phyloP scores from a whole-genome alignment of 352 stramenopile genomes.

The Globisporangium canariense region DNA sequence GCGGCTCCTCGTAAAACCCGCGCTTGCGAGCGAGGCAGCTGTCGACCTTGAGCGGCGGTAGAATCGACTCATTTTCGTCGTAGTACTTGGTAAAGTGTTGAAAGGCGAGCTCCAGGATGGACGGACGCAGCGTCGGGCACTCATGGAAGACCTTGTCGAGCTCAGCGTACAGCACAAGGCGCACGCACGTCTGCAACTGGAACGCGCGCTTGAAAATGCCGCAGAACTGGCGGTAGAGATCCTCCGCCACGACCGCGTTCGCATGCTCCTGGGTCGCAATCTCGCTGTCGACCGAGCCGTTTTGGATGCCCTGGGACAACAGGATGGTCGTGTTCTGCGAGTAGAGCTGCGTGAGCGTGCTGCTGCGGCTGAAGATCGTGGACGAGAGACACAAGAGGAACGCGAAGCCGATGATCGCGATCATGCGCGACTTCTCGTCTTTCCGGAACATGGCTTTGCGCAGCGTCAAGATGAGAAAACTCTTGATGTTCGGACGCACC shows the following conservation, averaged over 20 bases:
- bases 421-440: conserved; percentile 43
- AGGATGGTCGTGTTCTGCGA: conserved; percentile 39
- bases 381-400: conserved; percentile 40
- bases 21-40: conserved; percentile 26
- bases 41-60: conserved; percentile 51
- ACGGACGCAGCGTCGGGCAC: conserved; percentile 35
- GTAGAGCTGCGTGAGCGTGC: conserved; percentile 45
- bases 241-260: conserved; percentile 38
- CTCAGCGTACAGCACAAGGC: conserved; percentile 43
- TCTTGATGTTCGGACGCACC: conserved; percentile 36
- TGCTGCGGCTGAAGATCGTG: conserved; percentile 32
- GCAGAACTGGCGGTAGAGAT: conserved; percentile 58
- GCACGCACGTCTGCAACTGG: conserved; percentile 43
- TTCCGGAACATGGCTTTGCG: conserved; percentile 66
- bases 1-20: conserved; percentile 39
- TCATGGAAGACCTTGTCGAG: conserved; percentile 39
- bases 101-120: conserved; percentile 47
- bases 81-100: conserved; percentile 44
- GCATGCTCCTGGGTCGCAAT: conserved; percentile 37
- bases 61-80: conserved; percentile 39
- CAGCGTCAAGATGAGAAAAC: conserved; percentile 47
- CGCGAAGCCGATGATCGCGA: conserved; percentile 45
- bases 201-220: conserved; percentile 49
- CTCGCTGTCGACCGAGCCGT: conserved; percentile 16
- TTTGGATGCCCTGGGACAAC: conserved; percentile 29